These are phyloP conservation scores for Colletotrichum sp. DNA, from an alignment of 2,329 filamentous ascomycete genomes.

Conservation along the genomic window DNA sequence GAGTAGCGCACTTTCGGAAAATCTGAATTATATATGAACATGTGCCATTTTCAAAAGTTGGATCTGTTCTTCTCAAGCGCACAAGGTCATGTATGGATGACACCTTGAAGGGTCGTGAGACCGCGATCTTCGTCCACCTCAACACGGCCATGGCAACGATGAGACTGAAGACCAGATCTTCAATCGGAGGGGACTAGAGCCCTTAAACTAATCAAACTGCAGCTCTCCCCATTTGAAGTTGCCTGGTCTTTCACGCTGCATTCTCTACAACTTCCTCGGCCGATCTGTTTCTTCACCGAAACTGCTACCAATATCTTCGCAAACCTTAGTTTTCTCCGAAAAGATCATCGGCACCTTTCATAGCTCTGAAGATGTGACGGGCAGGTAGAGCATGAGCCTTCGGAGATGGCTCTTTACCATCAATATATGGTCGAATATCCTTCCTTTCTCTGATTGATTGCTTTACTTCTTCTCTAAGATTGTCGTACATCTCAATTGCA, in stretches of 20 bases:
- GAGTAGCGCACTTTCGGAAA: background rate
- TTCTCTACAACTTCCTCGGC: background rate
- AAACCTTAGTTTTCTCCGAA: background rate
- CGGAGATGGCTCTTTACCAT: background rate
- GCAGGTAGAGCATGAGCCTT: background rate
- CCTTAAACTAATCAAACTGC: background rate
- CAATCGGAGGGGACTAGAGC: background rate
- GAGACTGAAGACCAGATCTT: background rate
- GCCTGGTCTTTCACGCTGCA: fast-evolving
- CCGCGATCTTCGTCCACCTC: background rate
- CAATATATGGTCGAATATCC: fast-evolving
- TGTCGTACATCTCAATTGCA: background rate
- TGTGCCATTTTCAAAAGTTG: fast-evolving
- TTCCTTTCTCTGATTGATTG: background rate
- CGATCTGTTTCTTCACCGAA: fast-evolving
- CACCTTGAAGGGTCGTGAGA: background rate
- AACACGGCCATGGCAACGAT: fast-evolving
- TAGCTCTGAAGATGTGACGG: background rate
- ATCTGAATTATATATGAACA: background rate
- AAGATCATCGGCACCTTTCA: background rate
- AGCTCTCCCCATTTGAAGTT: background rate
- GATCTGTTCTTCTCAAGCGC: background rate
- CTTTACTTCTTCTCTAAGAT: background rate
- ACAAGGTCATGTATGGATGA: background rate
- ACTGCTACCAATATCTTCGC: background rate